Evolutionary conservation across 345 rosid genomes (phyloP).

Genomic region (Eucalyptus tenuipes): DNA sequence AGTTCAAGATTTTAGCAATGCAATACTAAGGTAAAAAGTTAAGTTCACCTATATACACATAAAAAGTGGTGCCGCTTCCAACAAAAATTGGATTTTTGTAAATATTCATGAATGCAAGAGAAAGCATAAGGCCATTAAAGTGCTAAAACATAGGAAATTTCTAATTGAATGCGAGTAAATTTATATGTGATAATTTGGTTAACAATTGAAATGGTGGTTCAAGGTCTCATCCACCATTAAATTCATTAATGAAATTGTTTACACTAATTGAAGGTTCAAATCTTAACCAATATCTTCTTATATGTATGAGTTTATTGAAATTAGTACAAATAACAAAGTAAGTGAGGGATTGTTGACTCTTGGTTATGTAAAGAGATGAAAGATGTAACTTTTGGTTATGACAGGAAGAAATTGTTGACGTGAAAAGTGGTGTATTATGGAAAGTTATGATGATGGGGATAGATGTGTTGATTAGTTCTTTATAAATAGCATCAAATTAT

Average conservation of each 20-base stretch:
- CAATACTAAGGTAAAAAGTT: background rate
- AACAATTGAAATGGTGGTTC: background rate
- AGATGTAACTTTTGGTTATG: background rate
- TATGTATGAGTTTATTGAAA: background rate
- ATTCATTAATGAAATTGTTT: background rate
- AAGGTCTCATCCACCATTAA: too few relatives aligned
- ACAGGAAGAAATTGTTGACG: background rate
- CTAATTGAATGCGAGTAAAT: background rate
- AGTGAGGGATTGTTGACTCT: background rate
- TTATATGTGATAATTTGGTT: too few relatives aligned
- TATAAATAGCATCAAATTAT: background rate
- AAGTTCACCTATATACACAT: background rate
- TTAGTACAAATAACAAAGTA: too few relatives aligned
- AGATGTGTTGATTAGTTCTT: background rate
- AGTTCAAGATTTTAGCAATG: background rate
- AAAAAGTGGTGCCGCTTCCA: fast-evolving
- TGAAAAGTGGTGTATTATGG: background rate
- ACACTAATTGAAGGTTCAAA: background rate
- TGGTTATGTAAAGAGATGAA: too few relatives aligned
- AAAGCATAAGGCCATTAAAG: background rate
- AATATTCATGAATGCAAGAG: background rate
- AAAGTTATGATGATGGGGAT: background rate
- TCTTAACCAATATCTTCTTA: background rate
- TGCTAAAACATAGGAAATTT: background rate
- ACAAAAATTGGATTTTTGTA: background rate